Percentiles rank a stretch among this genome's conserved stretches.
These are phyloP conservation scores for Scytalidium lignicola DNA, from an alignment of 2,329 filamentous ascomycete genomes.

Conservation along the genomic window DNA sequence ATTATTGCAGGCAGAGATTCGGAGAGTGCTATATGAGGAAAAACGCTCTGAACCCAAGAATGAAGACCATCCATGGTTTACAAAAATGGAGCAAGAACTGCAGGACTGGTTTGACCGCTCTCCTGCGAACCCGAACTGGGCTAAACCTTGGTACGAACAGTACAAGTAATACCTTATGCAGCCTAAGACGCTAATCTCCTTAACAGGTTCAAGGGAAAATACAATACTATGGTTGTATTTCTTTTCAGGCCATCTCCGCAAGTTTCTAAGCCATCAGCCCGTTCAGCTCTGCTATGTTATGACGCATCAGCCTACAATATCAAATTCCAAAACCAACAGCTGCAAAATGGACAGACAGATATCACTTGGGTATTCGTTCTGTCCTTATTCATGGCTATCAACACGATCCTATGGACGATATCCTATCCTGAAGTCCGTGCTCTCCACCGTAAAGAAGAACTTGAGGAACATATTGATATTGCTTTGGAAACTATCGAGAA, in stretches of 20 bases:
- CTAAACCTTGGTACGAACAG: constrained; percentile 75
- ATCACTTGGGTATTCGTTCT: constrained; percentile 93
- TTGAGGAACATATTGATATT: constrained; percentile 67
- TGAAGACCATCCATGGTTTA: constrained; percentile 84
- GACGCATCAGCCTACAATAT: constrained; percentile 80
- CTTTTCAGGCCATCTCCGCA: constrained; percentile 90
- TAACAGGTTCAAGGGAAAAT: constrained; percentile 58
- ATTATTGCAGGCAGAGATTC: constrained; percentile 79
- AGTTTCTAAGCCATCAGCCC: constrained; percentile 73
- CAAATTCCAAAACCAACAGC: constrained; percentile 72
- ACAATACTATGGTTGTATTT: constrained; percentile 84
- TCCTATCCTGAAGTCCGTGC: constrained; percentile 81
- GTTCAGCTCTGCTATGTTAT: constrained; percentile 78
- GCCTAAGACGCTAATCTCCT: constrained; percentile 13
- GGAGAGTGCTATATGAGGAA: constrained; percentile 78
- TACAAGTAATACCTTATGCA: neutral
- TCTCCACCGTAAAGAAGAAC: constrained; percentile 66
- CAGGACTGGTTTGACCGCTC: constrained; percentile 73
- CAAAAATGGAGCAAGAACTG: constrained; percentile 71
- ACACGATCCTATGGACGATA: constrained; percentile 85
- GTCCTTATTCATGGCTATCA: constrained; percentile 84
- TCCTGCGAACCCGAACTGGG: constrained; percentile 66
- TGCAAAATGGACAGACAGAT: constrained; percentile 70
- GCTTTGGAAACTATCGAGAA: constrained; percentile 75
- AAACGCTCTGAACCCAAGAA: constrained; percentile 71